These are phyloP conservation scores for Dalbergia cultrata DNA, from an alignment of 306 rosid species.

Conservation along the genomic window DNA sequence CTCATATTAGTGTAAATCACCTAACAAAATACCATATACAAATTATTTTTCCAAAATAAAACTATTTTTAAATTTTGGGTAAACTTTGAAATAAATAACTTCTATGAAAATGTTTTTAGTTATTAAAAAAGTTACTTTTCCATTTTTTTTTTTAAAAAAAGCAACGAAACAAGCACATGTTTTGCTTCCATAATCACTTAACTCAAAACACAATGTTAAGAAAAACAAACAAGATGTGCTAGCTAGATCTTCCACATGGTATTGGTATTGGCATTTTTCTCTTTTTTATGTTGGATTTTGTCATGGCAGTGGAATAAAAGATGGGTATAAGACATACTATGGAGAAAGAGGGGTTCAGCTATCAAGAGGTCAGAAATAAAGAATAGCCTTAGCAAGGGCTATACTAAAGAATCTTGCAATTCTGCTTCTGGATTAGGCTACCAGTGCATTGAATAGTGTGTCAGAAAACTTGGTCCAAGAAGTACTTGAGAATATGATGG, in stretches of 20 bases:
- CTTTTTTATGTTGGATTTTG: not conserved
- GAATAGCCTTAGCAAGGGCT: conserved; percentile 87
- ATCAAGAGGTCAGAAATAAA: conserved; percentile 94
- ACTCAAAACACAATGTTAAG: not conserved
- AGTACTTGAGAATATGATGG: conserved; percentile 85
- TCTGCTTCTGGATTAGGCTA: conserved; percentile 87
- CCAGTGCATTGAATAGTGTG: conserved; percentile 91
- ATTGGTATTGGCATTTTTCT: not conserved
- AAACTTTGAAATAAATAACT: no score
- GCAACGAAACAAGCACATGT: no score
- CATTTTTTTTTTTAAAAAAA: no score
- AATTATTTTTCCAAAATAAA: no score
- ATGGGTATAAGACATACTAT: conserved; percentile 78
- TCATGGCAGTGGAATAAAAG: conserved; percentile 77
- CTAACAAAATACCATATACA: no score
- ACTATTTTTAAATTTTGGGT: no score
- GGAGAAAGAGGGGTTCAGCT: conserved; percentile 94
- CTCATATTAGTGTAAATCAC: no score
- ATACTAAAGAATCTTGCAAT: conserved; percentile 82
- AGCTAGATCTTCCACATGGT: conserved; percentile 9
- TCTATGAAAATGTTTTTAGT: no score
- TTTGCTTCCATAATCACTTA: not conserved
- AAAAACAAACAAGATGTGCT: not conserved
- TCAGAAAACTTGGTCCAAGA: conserved; percentile 79
- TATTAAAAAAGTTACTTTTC: no score